These are phyloP conservation scores for Starmerella scarabaei DNA, from an alignment of 805 yeast species.

Conservation along the genomic window DNA sequence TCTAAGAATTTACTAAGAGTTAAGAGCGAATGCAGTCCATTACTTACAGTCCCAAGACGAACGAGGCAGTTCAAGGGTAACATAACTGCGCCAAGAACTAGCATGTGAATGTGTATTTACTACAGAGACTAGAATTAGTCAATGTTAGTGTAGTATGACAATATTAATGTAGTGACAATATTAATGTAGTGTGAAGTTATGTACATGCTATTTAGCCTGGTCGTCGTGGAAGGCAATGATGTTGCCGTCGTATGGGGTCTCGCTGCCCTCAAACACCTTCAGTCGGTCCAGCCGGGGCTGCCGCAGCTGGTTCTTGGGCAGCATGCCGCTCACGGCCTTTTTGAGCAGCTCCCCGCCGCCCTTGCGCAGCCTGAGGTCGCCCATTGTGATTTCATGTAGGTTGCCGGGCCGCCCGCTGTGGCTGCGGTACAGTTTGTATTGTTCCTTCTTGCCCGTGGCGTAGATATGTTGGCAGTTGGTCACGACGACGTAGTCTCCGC, in stretches of 20 bases:
- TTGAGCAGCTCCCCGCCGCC: conserved; percentile 79
- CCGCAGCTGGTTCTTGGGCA: conserved; percentile 82
- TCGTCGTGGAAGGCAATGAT: conserved; percentile 78
- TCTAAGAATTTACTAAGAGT: too few species aligned
- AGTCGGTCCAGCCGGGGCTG: conserved; percentile 67
- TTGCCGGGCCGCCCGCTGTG: conserved; percentile 88
- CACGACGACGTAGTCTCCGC: conserved; percentile 94
- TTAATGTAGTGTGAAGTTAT: too few species aligned
- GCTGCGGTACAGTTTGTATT: conserved; percentile 72
- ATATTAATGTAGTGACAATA: too few species aligned
- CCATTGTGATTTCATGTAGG: conserved; percentile 71
- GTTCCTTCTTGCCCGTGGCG: conserved; percentile 73
- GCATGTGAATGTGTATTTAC: too few species aligned
- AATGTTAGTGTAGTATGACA: too few species aligned
- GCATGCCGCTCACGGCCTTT: conserved; percentile 90
- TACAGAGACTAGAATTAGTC: too few species aligned
- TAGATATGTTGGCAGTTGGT: conserved; percentile 76
- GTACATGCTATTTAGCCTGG: conserved; percentile 8
- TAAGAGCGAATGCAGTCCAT: too few species aligned
- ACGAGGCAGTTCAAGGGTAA: too few species aligned
- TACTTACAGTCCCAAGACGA: too few species aligned
- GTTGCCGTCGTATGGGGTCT: conserved; percentile 75
- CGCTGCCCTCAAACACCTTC: conserved; percentile 76
- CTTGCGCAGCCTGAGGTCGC: conserved; percentile 54
- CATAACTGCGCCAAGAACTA: too few species aligned